Conservation (phyloP, 441 rosid species). For the Lepidium campestre region DNA sequence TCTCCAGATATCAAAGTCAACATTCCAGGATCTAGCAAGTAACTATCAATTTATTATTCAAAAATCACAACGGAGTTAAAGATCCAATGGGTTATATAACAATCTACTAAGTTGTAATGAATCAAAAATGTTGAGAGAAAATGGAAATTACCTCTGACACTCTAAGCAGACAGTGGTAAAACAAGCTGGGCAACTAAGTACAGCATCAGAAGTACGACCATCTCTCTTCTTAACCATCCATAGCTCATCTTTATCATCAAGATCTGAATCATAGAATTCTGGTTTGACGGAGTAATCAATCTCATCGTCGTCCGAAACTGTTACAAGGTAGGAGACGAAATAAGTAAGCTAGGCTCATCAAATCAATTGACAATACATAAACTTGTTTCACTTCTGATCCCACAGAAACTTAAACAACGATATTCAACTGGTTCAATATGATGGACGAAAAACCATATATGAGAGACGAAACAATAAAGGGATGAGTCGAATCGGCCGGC, state of each 20-base stretch:
- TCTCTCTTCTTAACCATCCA: constrained; percentile 52
- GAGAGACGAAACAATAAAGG: background rate
- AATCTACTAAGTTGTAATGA: background rate
- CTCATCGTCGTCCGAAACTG: constrained; percentile 76
- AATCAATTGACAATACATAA: background rate
- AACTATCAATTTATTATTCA: background rate
- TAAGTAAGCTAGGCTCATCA: background rate
- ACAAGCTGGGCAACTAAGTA: constrained; percentile 81
- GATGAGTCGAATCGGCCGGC: background rate
- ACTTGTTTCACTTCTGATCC: background rate
- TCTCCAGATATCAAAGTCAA: constrained; percentile 1
- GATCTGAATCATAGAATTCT: constrained; percentile 60
- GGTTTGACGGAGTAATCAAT: constrained; percentile 61
- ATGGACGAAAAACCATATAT: background rate
- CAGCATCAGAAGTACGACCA: constrained; percentile 59
- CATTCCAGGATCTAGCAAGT: constrained; percentile 2
- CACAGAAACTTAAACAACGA: background rate
- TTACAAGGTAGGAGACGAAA: background rate
- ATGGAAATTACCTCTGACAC: constrained; percentile 50
- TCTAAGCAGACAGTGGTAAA: constrained; percentile 70
- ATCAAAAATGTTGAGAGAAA: background rate
- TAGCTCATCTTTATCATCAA: constrained; percentile 58
- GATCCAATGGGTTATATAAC: background rate
- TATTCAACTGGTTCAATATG: background rate
- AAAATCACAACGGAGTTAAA: too few species aligned